Base-by-base conservation (phyloP, 1,284 basidiomycete genomes). In the Porogramme epimiltina region DNA sequence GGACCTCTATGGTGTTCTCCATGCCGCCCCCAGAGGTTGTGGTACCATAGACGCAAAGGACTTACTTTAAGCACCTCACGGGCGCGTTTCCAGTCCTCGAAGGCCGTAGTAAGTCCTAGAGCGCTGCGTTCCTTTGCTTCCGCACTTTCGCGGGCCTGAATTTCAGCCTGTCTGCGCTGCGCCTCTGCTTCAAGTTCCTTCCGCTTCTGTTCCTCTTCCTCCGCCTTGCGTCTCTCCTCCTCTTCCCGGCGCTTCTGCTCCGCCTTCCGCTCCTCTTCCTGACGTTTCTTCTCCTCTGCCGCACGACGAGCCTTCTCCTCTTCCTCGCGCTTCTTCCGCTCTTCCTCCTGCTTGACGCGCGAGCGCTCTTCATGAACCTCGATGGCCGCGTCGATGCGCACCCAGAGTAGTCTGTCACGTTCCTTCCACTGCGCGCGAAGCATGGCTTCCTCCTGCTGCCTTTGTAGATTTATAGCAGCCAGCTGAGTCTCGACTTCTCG, bases 71-170 rank as follows among this genome's bases (percentile, higher is more conserved):
- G 78, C 47, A 74, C 74, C 18, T 73, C 71, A 16, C 87, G 79
- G 52, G 85, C 90, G 23, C 76, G 68, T 42, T 68, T 64, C 89
- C 90, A 95, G 61, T 93, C 89, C 13, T 83, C 79, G 33, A 75
- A 75, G 6, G 83, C 73, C 0, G 78, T 76, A 1, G 74, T 73
- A 61, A 84, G 69, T 8, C 82, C 82, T 20, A 83, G 54, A 34
- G 63, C 63, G 56, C 69, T 69, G 54, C 70, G 60, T 51, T 62
- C 59, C 28, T 62, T 53, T 37, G 56, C 51, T 46, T 68, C 63
- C 31, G 66, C 61, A 33, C n/a, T n/a, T n/a, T n/a, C n/a, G n/a
- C n/a, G n/a, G n/a, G n/a, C n/a, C n/a, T n/a, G n/a, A n/a, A n/a
- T n/a, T n/a, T n/a, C n/a, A n/a, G n/a, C n/a, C n/a, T n/a, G n/a